Base-by-base conservation (phyloP, 768 basidiomycete species). In the Dentipellis sp. region DNA sequence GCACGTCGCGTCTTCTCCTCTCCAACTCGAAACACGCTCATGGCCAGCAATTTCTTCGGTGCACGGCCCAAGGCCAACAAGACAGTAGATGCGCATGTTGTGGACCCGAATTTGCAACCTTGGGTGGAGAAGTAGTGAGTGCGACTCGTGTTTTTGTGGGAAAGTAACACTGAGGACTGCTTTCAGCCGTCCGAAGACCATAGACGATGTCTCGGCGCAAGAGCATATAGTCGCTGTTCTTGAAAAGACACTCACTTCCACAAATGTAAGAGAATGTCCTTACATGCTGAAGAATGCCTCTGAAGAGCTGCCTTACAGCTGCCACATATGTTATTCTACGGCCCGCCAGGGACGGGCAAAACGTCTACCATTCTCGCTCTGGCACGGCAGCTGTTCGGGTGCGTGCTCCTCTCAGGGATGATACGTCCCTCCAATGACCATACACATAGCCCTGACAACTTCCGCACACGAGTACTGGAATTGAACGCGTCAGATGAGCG, bases 291-390 rank as follows among this genome's bases (percentile, higher is more conserved):
- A 19, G 34, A 54, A 53, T 38, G 39, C 55, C 45, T 35, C 21
- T 54, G 36, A 17, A 29, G 21, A 16, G 3, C 3, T 42, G 11
- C 17, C 50, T n/a, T 38, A 10, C 67, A 99, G 97, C 78, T 99
- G 52, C 95, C 97, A 5, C 97, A 99, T 66, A 97, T 98, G 94
- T 75, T 99, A 49, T 99, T 99, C 76, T 99, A 99, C 63, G 97
- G 97, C 1, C 97, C 97, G 34, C 97, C 97, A 14, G 97, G 97
- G 35, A 97, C 95, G 11, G 97, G 97, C 42, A 99, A 99, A 71
- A 99, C 97, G 11, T 95, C 92, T 42, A 97, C 97, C 1, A 97
- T 99, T 62, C 83, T 99, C 21, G 97, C 97, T 17, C 76, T 99
- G 52, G 77, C 95, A 37, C 76, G 94, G 53, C 93, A 99, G 69